Evolutionary conservation across 208 protist species (phyloP), one percentile per base, ranked within the genome.

Genomic region (Leishmania mexicana): DNA sequence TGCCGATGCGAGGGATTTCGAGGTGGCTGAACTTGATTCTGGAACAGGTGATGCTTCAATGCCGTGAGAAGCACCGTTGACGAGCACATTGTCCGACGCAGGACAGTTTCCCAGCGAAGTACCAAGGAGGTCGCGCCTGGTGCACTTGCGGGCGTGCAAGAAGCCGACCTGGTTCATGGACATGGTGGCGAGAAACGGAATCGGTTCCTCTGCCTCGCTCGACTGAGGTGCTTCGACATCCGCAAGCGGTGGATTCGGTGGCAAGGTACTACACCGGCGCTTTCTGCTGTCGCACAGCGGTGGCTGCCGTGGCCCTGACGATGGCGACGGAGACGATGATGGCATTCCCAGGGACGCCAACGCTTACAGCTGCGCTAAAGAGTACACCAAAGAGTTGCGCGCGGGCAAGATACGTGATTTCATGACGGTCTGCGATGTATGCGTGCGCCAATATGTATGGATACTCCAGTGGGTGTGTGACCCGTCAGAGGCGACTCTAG

Each of bases 101-200:
- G 24, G 19, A 38, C 4, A 51, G 10, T 17, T 15, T 11, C 6
- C 40, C 45, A 15, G 7, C 5, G 68, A 53, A 38, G 19, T 19
- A 15, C 45, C 45, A 21, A 31, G 11, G n/a, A 74, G 11, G 17
- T 74, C 68, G 67, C 10, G 21, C n/a, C 38, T 38, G 51, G 60
- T 65, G 47, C 67, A 8, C 28, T 62, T 75, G 0, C 47, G 70
- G 1, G 76, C 68, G 57, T 80, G 75, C 47, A 84, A 76, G 42
- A 84, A 84, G 21, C 71, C 38, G 2, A 73, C 21, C 40, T 76
- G 76, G 38, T 82, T 83, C 75, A 79, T 86, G 35, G 75, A 79
- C 3, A 86, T 75, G 51, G 91, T 87, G 40, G 86, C 87, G 74
- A 93, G 83, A 78, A 89, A 94, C 3, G 88, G 85, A 62, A 94